These are phyloP conservation scores for Artemisia tridentata DNA, from an alignment of 129 eudicot genomes.

Conservation along the genomic window DNA sequence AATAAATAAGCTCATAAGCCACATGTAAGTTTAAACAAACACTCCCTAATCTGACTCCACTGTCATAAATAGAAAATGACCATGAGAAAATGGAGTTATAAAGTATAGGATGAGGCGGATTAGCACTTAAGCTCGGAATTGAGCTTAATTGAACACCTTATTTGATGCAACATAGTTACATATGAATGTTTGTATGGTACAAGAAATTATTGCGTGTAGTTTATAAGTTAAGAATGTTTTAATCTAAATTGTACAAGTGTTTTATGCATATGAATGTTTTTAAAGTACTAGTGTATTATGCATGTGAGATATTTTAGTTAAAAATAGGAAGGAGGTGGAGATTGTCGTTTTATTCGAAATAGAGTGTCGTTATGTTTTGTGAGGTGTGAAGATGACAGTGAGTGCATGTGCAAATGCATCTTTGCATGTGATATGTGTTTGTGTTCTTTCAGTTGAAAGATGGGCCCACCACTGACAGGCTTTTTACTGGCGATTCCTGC, in stretches of 20 bases:
- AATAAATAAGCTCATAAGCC: too few relatives aligned
- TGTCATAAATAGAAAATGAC: too few relatives aligned
- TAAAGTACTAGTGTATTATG: conserved; percentile 11
- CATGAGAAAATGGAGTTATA: too few relatives aligned
- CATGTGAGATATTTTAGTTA: neutral
- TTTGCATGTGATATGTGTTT: conserved; percentile 28
- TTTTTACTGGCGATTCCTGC: conserved; percentile 8
- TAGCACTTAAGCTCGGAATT: too few relatives aligned
- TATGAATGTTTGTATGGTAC: neutral
- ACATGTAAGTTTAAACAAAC: too few relatives aligned
- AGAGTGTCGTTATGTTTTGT: conserved; percentile 26
- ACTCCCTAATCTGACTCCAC: too few relatives aligned
- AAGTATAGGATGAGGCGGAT: too few relatives aligned
- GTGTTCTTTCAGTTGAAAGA: conserved; percentile 13
- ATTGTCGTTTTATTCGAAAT: conserved; percentile 24
- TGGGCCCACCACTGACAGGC: conserved; percentile 18
- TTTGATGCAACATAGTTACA: neutral
- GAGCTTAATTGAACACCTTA: too few relatives aligned
- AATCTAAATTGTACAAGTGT: neutral
- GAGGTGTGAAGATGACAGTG: conserved; percentile 1
- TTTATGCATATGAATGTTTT: neutral
- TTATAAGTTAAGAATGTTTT: neutral
- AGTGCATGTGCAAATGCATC: conserved; percentile 35
- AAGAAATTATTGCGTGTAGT: neutral
- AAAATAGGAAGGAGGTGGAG: conserved; percentile 20